phyloP scores from a whole-genome alignment of 148 eudicot species.

The Persicaria tinctoria region DNA sequence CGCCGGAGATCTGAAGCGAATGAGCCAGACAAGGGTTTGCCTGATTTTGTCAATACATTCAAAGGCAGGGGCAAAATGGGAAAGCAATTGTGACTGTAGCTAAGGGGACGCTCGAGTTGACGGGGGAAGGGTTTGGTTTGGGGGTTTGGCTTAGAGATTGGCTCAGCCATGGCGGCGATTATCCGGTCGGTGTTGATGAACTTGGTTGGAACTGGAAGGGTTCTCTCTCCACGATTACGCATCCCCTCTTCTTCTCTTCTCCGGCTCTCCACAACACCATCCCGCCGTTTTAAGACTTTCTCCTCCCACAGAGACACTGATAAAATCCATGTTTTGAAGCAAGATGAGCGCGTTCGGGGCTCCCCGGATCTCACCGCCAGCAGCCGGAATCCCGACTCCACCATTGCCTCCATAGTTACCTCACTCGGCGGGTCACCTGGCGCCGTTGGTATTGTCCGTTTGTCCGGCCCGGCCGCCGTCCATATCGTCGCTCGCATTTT shows the following conservation, averaged over 20 bases:
- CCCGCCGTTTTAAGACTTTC: constrained; percentile 25
- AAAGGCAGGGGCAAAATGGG: too few species aligned
- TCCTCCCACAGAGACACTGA: constrained; percentile 41
- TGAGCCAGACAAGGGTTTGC: too few species aligned
- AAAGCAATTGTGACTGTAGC: too few species aligned
- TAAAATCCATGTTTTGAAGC: constrained; percentile 32
- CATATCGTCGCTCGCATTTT: constrained; percentile 51
- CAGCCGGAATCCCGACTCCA: constrained; percentile 24
- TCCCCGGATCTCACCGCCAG: constrained; percentile 16
- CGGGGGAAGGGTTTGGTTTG: too few species aligned
- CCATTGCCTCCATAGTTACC: constrained; percentile 97
- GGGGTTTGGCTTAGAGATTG: too few species aligned
- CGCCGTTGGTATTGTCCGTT: constrained; percentile 89
- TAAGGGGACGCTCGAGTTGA: too few species aligned
- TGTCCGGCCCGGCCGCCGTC: constrained; percentile 85
- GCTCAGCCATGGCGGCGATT: too few species aligned
- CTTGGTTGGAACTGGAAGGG: too few species aligned
- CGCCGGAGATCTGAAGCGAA: too few species aligned
- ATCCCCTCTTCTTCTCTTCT: constrained; percentile 19
- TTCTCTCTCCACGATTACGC: constrained; percentile 13
- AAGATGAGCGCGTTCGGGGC: constrained; percentile 58
- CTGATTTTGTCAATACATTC: too few species aligned
- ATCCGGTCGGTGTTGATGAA: too few species aligned
- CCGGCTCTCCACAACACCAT: constrained; percentile 22
- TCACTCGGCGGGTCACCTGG: constrained; percentile 81